These are phyloP conservation scores for Phaeosphaeria sp. DNA, from an alignment of 2,329 filamentous ascomycete species.

Conservation along the genomic window DNA sequence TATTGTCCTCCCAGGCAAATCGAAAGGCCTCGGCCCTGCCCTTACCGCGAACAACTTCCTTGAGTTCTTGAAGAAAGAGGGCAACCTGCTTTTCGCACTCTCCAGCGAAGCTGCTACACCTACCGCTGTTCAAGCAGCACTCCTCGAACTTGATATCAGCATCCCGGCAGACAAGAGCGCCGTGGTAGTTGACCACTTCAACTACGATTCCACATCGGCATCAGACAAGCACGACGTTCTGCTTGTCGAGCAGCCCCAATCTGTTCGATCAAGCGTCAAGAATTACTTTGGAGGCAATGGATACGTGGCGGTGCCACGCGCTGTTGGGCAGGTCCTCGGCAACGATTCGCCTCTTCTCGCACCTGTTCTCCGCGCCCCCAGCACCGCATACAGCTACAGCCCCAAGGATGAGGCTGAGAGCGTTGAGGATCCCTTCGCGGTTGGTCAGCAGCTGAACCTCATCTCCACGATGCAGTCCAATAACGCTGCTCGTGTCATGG, in stretches of 20 bases:
- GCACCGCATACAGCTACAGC: conserved; percentile 92
- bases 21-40: conserved; percentile 90
- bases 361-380: conserved; percentile 81
- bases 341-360: conserved; percentile 75
- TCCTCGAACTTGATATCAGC: conserved; percentile 86
- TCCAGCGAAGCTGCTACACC: conserved; percentile 75
- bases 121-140: conserved; percentile 75
- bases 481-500: conserved; percentile 88
- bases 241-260: conserved; percentile 72
- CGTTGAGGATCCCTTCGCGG: conserved; percentile 83
- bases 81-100: conserved; percentile 88
- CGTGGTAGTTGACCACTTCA: conserved; percentile 93
- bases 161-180: conserved; percentile 86
- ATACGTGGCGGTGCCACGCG: conserved; percentile 80
- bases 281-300: conserved; percentile 76
- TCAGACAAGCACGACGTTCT: conserved; percentile 88
- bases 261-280: conserved; percentile 72
- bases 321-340: conserved; percentile 82
- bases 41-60: conserved; percentile 86
- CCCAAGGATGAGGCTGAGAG: conserved; percentile 79
- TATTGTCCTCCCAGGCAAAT: conserved; percentile 84
- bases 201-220: conserved; percentile 80
- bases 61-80: conserved; percentile 88
- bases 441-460: conserved; percentile 81
- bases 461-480: conserved; percentile 88